A percentile compares a stretch with the other conserved stretches of the same genome.
These are phyloP conservation scores for Pascua sp. DNA, from an alignment of 1,284 basidiomycete species.

Conservation along the genomic window DNA sequence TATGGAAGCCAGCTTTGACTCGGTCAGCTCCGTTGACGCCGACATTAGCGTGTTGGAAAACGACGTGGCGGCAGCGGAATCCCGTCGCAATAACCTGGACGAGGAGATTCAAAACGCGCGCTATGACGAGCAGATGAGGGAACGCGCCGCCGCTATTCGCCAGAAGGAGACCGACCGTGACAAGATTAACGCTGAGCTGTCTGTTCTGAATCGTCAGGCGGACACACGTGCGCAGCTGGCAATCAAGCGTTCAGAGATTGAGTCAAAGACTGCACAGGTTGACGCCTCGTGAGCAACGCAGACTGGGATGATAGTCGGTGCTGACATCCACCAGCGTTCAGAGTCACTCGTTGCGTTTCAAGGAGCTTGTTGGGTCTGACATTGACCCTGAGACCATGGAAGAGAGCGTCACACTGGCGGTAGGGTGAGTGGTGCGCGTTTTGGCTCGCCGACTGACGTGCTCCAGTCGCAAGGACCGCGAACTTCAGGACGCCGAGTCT, in stretches of 20 bases:
- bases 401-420: slow-evolving; percentile 60
- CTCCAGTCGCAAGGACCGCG: slow-evolving; percentile 63
- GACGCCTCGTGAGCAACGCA: slow-evolving; percentile 59
- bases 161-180: slow-evolving; percentile 70
- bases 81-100: slow-evolving; percentile 59
- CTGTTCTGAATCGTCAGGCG: slow-evolving; percentile 71
- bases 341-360: slow-evolving; percentile 61
- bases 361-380: slow-evolving; percentile 61
- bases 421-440: slow-evolving; percentile 53
- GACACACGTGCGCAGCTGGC: slow-evolving; percentile 77
- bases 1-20: slow-evolving; percentile 59
- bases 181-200: slow-evolving; percentile 66
- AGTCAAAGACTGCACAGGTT: slow-evolving; percentile 63
- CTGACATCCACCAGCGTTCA: slow-evolving; percentile 56
- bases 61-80: slow-evolving; percentile 67
- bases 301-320: too few species aligned
- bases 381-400: slow-evolving; percentile 66
- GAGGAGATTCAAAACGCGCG: slow-evolving; percentile 60
- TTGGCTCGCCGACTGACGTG: not conserved
- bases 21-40: slow-evolving; percentile 57
- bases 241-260: slow-evolving; percentile 67
- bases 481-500: slow-evolving; percentile 59
- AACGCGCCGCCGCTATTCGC: slow-evolving; percentile 58
- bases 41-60: slow-evolving; percentile 60
- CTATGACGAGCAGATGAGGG: slow-evolving; percentile 67